Conservation (phyloP, 371 early-diverging fungal species). For the Rhizopus sp. region DNA sequence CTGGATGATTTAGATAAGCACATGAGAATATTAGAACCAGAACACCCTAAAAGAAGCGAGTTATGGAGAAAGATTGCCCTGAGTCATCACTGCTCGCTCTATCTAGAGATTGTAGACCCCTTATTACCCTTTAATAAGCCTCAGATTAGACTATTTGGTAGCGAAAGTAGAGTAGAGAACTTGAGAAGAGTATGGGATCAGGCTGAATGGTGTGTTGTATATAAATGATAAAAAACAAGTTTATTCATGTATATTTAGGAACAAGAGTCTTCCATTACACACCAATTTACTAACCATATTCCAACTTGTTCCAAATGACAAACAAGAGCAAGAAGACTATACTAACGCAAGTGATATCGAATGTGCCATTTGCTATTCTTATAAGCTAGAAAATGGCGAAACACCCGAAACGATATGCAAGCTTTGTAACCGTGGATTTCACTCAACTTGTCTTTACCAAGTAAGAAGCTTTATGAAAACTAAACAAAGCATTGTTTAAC, state of each 20-base stretch:
- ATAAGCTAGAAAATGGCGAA: constrained; percentile 29
- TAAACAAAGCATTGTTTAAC: neutral
- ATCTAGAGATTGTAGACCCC: constrained; percentile 32
- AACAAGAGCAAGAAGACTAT: constrained; percentile 9
- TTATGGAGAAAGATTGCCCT: constrained; percentile 45
- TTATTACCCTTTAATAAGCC: constrained; percentile 23
- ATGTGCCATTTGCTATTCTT: constrained; percentile 49
- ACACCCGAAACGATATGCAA: constrained; percentile 38
- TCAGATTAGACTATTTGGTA: constrained; percentile 45
- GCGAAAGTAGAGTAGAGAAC: constrained; percentile 26
- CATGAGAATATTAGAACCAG: constrained; percentile 45
- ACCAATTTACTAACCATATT: constrained; percentile 9
- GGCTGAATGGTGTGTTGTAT: constrained; percentile 11
- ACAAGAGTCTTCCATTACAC: constrained; percentile 5
- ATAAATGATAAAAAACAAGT: neutral
- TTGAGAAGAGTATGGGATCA: constrained; percentile 29
- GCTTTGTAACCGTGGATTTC: constrained; percentile 45
- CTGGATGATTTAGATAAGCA: constrained; percentile 46
- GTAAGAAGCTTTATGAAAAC: constrained; percentile 14
- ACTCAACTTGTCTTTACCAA: constrained; percentile 40
- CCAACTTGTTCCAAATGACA: constrained; percentile 7
- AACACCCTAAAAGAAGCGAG: constrained; percentile 33
- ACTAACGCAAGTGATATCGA: constrained; percentile 30
- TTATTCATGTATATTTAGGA: constrained; percentile 1
- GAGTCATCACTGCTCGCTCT: constrained; percentile 45